Conservation (phyloP, 345 rosid species). For the Eucalyptus brandiana region DNA sequence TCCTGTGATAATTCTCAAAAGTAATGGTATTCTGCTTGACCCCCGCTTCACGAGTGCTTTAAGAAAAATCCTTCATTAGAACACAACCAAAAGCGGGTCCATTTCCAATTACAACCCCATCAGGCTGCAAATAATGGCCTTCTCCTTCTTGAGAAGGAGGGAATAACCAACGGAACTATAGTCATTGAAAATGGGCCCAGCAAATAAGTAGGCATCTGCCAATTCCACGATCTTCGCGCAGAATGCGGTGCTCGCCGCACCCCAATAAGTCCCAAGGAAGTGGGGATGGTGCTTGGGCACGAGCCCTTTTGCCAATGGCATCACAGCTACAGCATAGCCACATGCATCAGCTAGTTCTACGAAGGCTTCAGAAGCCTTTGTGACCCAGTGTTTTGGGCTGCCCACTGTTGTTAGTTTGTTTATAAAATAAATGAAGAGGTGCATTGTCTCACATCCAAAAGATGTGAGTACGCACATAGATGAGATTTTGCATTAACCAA, state of each 20-base stretch:
- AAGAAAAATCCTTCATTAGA: constrained; percentile 64
- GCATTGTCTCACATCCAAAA: no score
- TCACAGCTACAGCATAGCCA: constrained; percentile 49
- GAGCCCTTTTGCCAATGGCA: constrained; percentile 78
- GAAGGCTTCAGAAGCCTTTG: constrained; percentile 37
- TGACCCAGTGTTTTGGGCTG: constrained; percentile 45
- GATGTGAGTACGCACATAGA: no score
- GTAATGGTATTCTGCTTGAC: constrained; percentile 40
- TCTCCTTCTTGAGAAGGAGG: constrained; percentile 58
- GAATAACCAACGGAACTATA: constrained; percentile 78
- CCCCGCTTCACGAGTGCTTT: constrained; percentile 35
- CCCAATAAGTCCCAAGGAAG: constrained; percentile 73
- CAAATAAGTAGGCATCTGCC: constrained; percentile 68
- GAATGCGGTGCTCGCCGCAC: constrained; percentile 62
- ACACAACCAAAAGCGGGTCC: constrained; percentile 73
- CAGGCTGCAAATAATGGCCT: constrained; percentile 69
- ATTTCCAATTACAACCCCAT: constrained; percentile 42
- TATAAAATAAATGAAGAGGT: no score
- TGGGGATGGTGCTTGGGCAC: constrained; percentile 63
- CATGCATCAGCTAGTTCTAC: constrained; percentile 47
- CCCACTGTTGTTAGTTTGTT: no score
- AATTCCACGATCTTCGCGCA: constrained; percentile 76
- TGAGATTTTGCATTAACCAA: no score
- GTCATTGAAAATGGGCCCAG: constrained; percentile 70
- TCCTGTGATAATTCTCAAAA: constrained; percentile 59